Base-by-base conservation (phyloP, 495 filamentous ascomycete genomes). In the Sphaerosporella brunnea region DNA sequence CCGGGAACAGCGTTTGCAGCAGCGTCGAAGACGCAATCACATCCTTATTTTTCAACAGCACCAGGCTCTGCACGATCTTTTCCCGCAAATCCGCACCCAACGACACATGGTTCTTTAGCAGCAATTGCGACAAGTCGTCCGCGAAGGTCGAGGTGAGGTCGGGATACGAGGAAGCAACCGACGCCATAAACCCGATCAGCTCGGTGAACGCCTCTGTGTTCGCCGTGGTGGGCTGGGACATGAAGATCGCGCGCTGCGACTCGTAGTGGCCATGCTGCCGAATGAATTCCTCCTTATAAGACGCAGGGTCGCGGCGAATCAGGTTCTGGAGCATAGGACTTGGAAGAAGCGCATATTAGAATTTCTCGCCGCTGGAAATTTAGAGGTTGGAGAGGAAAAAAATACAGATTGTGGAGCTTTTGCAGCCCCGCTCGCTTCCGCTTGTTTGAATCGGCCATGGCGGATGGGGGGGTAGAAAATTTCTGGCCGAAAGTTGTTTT, bases 231-330 rank as follows among this genome's bases (percentile, higher is more conserved):
- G 82, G 68, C 5, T 90, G 88, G 21, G 82, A 76, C 59, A 92
- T 70, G 68, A 95, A 93, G 57, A 95, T 87, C 53, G 93, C 84
- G 30, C 80, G 77, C 52, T 90, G 80, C 32, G 78, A 77, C 61
- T 88, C 80, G 76, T 95, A 97, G 61, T 93, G 84, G 55, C 79
- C 74, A 69, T 88, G 93, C 63, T 95, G 87, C 52, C 77, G 77
- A 58, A 75, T 67, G 57, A 93, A 93, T 55, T 94, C 86, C 56
- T 84, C 80, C 20, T 73, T 69, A 56, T 94, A 94, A 7, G 87
- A 81, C 72, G 73, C 72, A 35, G 85, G 83, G 63, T 94, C 86
- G 63, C 78, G 74, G 28, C 78, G 72, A 50, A 93, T 82, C 63
- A 92, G 87, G 68, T 90, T 79, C 64, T 93, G 87, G 30, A 93